Evolutionary conservation across 139 green algal genomes (phyloP), one percentile per base, ranked within the genome.

Genomic region (Zygnema cylindricum): DNA sequence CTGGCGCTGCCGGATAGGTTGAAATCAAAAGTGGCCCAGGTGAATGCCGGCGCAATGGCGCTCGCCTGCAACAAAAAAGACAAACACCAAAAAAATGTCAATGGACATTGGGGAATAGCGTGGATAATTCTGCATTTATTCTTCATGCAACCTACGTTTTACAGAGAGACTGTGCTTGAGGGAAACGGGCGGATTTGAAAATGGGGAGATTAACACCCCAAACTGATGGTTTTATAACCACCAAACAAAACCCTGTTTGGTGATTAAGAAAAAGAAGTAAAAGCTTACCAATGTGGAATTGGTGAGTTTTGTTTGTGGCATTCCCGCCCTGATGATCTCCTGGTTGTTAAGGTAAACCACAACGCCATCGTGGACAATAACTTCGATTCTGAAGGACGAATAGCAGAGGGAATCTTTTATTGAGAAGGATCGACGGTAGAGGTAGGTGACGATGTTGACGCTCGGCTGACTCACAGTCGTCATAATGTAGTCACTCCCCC

Each of bases 261-360:
- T 30, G 30, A 36, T 30, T 73, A 73, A n/a, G n/a, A n/a, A n/a
- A n/a, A n/a, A n/a, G n/a, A n/a, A 63, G 49, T 25, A 16, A 49
- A 83, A 39, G 82, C 79, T 3, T 42, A 86, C 43, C 0, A 75
- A 30, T 11, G 82, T 83, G 54, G 55, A 83, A 21, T 69, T 81
- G 16, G 55, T 87, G 32, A 87, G 23, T 16, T 33, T 22, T 2
- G 32, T 35, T 43, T 22, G n/a, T 43, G 82, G 82, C 84, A 89
- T 84, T 49, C 82, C 82, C 36, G 33, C 49, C 11, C 84, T 32
- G 35, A 30, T 7, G 7, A 85, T n/a, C 69, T 89, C 84, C 1
- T 57, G 36, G 0, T 35, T 35, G 69, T 89, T 89, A 39, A 89
- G 76, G 54, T 89, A 89, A 1, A 89, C 30, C 2, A 89, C 84